Evolutionary conservation across 305 asterid species (phyloP), one percentile per base, ranked within the genome.

Genomic region (Fraxinus platypoda): DNA sequence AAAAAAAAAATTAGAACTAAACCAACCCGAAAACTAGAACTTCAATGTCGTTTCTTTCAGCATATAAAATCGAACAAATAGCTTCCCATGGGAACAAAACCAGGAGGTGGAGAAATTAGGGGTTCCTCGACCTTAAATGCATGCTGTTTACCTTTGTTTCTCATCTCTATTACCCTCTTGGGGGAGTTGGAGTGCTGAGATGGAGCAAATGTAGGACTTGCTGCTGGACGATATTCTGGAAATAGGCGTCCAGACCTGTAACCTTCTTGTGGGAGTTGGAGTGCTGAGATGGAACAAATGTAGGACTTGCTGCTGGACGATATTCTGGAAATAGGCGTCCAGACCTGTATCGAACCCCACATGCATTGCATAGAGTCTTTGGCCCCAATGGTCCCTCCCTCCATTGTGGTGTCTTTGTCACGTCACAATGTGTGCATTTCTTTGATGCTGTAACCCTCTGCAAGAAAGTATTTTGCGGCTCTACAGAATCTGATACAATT

Each of bases 331-430:
- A 89, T 15, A 93, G 80, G 11, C 95, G 89, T 26, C 97, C 95
- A 1, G 93, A 88, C 33, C 94, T 82, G 84, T 87, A 90, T 1
- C 94, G 90, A 75, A 93, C 90, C 21, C 97, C 97, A 81, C 97
- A 93, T 2, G 97, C 95, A 19, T 93, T 93, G 88, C 97, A 93
- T 6, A 93, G 87, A 2, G 92, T 90, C 90, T 85, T 89, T 8
- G 90, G 92, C 9, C 97, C 97, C 77, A 87, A 19, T 0, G 97
- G 97, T 28, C 97, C 95, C 83, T 87, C 94, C 43, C 95, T 87
- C 95, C 97, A 93, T 77, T 84, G 94, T 2, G 95, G 92, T 1
- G 97, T 93, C 86, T 88, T 87, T 34, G 93, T 84, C 64, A 88
- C 90, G 80, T 93, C 87, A 43, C 97, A 93, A 78, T 93, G 97